A percentile compares a stretch with the other conserved stretches of the same genome.
Conservation (phyloP, 1,139 yeast genomes). For the Taphrina communis region DNA sequence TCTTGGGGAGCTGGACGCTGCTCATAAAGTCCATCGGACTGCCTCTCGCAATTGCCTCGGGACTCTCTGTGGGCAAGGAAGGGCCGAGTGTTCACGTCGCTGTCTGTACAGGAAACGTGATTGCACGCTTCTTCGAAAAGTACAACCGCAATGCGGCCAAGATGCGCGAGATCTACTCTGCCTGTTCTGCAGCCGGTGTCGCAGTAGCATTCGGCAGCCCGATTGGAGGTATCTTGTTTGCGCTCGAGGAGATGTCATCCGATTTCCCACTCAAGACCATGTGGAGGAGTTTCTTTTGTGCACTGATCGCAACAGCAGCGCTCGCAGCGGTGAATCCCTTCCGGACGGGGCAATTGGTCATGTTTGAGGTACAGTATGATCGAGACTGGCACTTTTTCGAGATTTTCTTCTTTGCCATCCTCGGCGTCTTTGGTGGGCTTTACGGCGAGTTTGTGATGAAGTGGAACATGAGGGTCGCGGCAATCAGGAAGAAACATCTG, state of each 20-base stretch:
- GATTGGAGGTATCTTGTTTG: conserved; percentile 72
- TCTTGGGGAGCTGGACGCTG: conserved; percentile 75
- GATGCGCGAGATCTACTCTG: conserved; percentile 68
- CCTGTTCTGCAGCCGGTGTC: conserved; percentile 80
- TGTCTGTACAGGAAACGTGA: conserved; percentile 74
- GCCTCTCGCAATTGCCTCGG: conserved; percentile 85
- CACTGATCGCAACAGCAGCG: conserved; percentile 83
- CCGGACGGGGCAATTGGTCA: conserved; percentile 89
- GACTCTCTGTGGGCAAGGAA: conserved; percentile 80
- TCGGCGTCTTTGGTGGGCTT: conserved; percentile 90
- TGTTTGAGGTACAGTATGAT: conserved; percentile 86
- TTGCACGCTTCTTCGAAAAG: conserved; percentile 63
- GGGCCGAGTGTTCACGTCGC: conserved; percentile 90
- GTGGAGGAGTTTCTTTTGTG: conserved; percentile 91
- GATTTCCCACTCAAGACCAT: conserved; percentile 76
- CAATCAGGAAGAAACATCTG: conserved; percentile 75
- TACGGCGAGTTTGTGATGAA: conserved; percentile 85
- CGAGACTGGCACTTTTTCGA: conserved; percentile 87
- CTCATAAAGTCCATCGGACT: conserved; percentile 76
- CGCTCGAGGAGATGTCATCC: conserved; percentile 76
- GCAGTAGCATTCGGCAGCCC: conserved; percentile 79
- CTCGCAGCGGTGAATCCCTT: conserved; percentile 75
- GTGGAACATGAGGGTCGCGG: conserved; percentile 76
- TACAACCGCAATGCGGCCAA: conserved; percentile 53
- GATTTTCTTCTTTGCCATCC: conserved; percentile 72